Evolutionary conservation across 331 rosid species (phyloP).

Genomic region (Prunus yedoensis): DNA sequence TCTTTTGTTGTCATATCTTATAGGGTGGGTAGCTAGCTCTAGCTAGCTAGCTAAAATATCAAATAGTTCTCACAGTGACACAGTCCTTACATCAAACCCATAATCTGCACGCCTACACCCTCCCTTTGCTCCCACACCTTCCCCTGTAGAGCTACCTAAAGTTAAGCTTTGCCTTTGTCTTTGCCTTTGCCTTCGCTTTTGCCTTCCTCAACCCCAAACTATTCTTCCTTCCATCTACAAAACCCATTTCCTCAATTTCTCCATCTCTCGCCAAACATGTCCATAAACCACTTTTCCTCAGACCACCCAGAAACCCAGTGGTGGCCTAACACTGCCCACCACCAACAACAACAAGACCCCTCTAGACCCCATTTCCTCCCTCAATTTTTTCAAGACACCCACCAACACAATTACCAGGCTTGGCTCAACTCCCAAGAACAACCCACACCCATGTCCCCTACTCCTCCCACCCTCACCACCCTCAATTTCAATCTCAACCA

Average conservation of each 20-base stretch:
- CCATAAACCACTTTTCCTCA: slow-evolving; percentile 51
- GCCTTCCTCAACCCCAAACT: background rate
- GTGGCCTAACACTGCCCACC: slow-evolving; percentile 31
- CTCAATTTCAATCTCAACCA: slow-evolving; percentile 42
- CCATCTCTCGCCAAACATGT: slow-evolving; percentile 32
- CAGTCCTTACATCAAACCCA: slow-evolving; percentile 51
- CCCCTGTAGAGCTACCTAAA: too few species aligned
- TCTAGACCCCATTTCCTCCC: slow-evolving; percentile 23
- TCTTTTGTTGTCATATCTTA: slow-evolving; percentile 52
- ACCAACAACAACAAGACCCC: slow-evolving; percentile 23
- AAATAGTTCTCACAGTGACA: slow-evolving; percentile 41
- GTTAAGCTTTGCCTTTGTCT: too few species aligned
- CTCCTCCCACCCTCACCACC: slow-evolving; percentile 5
- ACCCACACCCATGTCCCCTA: background rate
- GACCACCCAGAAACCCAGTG: slow-evolving; percentile 46
- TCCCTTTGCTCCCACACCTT: background rate
- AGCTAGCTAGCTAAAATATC: slow-evolving; percentile 28
- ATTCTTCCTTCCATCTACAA: background rate
- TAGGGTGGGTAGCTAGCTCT: background rate
- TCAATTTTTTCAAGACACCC: slow-evolving; percentile 16
- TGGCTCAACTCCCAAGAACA: slow-evolving; percentile 22
- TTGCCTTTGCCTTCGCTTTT: background rate
- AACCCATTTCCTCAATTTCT: background rate
- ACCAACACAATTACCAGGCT: slow-evolving; percentile 18
- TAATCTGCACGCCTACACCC: slow-evolving; percentile 51